Base-by-base conservation (phyloP, 306 rosid species). In the Myrica gale region DNA sequence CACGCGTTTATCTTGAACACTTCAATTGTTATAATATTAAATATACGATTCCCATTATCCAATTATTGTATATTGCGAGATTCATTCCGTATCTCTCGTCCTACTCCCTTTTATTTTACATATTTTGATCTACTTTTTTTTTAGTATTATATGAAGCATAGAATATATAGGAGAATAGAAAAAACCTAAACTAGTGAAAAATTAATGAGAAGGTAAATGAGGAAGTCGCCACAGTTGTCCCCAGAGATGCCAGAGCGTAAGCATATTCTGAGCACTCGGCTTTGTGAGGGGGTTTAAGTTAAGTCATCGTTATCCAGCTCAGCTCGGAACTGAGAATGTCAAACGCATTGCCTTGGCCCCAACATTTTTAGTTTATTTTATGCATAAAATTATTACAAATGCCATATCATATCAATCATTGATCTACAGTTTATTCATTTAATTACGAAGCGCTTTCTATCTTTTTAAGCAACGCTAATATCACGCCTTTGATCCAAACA, bases 1-100 rank as follows among this genome's bases (percentile, higher is more conserved):
- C 90, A 87, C 90, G 66, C 88, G 90, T 10, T 87, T 84, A 32
- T 62, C 47, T 12, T 37, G 20, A 62, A 62, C 19, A 62, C 20
- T 62, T 37, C 45, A 62, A 13, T 42, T 65, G 0, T 9, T 42
- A 7, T 57, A 20, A 9, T 8, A 37, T 37, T 37, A 16, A 32
- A 13, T 37, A 3, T 65, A 13, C 8, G 15, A 17, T 65, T 65
- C 42, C 32, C 26, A 17, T 65, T 65, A 42, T 42, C 50, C 50
- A 16, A 65, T 41, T 65, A 65, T 42, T 41, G 41, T 65, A 65
- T 17, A 71, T 15, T 77, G 78, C 83, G 85, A 83, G 76, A 80
- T 78, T 83, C 79, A 75, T 78, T 86, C 89, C 83, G 85, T 75
- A 83, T 78, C 44, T 65, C 50, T 17, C 50, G 70, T 41, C 70